Evolutionary conservation across 2,329 filamentous ascomycete genomes (phyloP), one percentile per base, ranked within the genome.

Genomic region (Blastomyces gilchristii): DNA sequence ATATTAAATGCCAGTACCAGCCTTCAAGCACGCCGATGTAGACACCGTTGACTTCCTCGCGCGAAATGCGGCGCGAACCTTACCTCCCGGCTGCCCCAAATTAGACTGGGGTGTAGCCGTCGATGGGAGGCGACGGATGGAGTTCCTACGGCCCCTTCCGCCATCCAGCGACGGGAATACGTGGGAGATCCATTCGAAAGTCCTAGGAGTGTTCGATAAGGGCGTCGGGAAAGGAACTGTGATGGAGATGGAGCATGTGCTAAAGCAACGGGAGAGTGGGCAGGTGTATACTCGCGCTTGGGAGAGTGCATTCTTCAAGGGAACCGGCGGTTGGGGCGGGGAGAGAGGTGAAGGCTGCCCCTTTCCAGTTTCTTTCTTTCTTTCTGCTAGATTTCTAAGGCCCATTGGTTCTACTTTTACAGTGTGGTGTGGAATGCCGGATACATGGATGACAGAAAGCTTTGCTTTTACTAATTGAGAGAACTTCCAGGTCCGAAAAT

Each of bases 121-220:
- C 64, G 90, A 96, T 72, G 90, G 91, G 71, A 89, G 94, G 81
- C 88, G 90, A 70, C 85, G 85, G 71, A 84, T 95, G 66, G 82
- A 87, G 63, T 87, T 93, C 76, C 77, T 89, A 74, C 89, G 90
- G 77, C 84, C 86, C 9, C 81, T 95, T 3, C 91, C 91, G 12
- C 77, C 86, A 0, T 83, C 84, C 5, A 91, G 87, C 50, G 85
- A 80, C 12, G 90, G 89, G 65, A 81, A 80, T 67, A 84, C 82
- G 67, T 94, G 94, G 74, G 87, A 94, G 80, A 77, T 89, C 66
- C 83, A 88, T 69, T 86, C 82, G 70, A 91, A 88, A 74, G 88
- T 94, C 22, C 76, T 94, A 18, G 90, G 90, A 60, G 89, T 94
- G 45, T 95, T 93, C 75, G 90, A 96, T 79, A 96, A 95, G 81